Conservation (phyloP, 345 rosid genomes). For the Bruguiera sexangula region DNA sequence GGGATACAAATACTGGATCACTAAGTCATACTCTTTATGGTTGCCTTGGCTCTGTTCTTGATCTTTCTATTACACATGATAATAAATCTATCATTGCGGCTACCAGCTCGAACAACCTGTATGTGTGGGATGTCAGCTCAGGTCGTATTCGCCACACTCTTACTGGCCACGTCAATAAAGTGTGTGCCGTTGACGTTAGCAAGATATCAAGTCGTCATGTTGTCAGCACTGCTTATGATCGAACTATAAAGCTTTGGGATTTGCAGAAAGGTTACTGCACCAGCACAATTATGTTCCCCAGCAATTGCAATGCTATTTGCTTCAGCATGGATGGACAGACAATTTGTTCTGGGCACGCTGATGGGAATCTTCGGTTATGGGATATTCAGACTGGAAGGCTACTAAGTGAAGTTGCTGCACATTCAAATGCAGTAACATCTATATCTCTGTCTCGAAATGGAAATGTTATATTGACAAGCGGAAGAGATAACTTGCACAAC, state of each 20-base stretch:
- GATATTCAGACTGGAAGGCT: slow-evolving; percentile 83
- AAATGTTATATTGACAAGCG: slow-evolving; percentile 67
- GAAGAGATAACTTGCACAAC: slow-evolving; percentile 90
- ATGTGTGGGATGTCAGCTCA: slow-evolving; percentile 82
- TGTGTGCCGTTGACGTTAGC: slow-evolving; percentile 91
- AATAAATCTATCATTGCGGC: slow-evolving; percentile 85
- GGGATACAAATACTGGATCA: slow-evolving; percentile 82
- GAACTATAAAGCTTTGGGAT: slow-evolving; percentile 97
- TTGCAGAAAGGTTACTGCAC: slow-evolving; percentile 93
- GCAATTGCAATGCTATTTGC: slow-evolving; percentile 86
- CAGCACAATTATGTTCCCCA: slow-evolving; percentile 76
- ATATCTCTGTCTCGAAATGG: slow-evolving; percentile 68
- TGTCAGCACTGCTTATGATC: slow-evolving; percentile 90
- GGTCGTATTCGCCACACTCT: slow-evolving; percentile 82
- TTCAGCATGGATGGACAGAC: slow-evolving; percentile 86
- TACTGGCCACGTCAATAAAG: slow-evolving; percentile 86
- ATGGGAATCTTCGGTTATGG: slow-evolving; percentile 94
- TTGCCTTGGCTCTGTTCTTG: slow-evolving; percentile 88
- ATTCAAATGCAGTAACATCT: slow-evolving; percentile 80
- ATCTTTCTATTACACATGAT: slow-evolving; percentile 75
- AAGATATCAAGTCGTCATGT: slow-evolving; percentile 79
- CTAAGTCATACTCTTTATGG: slow-evolving; percentile 62
- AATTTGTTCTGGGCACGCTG: slow-evolving; percentile 91
- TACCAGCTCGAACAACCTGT: slow-evolving; percentile 89
- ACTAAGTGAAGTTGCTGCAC: slow-evolving; percentile 85